These are phyloP conservation scores for Aspergillus udagawae DNA, from an alignment of 2,329 filamentous ascomycete genomes.

Conservation along the genomic window DNA sequence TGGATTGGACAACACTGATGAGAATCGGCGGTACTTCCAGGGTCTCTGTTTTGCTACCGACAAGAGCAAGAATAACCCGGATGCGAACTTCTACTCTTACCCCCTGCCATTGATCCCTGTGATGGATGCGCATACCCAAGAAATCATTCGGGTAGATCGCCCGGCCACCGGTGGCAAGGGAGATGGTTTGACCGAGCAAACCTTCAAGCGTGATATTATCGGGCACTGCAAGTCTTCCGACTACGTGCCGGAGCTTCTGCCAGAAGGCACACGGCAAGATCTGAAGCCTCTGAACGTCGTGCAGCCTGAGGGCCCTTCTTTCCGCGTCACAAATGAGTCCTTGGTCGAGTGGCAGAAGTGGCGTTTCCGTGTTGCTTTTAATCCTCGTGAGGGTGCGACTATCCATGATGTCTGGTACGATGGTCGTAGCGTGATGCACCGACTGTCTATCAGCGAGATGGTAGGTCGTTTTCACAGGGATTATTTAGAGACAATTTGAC, in stretches of 20 bases:
- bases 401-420: conserved; percentile 68
- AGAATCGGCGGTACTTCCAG: conserved; percentile 51
- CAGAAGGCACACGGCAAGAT: conserved; percentile 43
- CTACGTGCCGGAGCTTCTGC: conserved; percentile 50
- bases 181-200: conserved; percentile 45
- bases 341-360: conserved; percentile 61
- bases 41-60: conserved; percentile 49
- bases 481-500: not conserved
- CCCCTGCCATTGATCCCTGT: conserved; percentile 51
- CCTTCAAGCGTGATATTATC: conserved; percentile 46
- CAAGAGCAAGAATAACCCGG: conserved; percentile 41
- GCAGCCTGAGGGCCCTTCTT: conserved; percentile 67
- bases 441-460: conserved; percentile 66
- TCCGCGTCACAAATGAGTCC: conserved; percentile 43
- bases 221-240: conserved; percentile 51
- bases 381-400: conserved; percentile 62
- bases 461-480: conserved; percentile 28
- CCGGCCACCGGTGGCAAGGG: conserved; percentile 50
- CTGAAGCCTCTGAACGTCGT: conserved; percentile 68
- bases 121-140: conserved; percentile 54
- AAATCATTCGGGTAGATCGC: conserved; percentile 56
- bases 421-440: conserved; percentile 61
- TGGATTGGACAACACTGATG: conserved; percentile 46
- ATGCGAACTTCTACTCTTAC: conserved; percentile 61
- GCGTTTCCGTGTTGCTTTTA: conserved; percentile 60